phyloP scores from a whole-genome alignment of 2,329 filamentous ascomycete species.

The Penicillium sp. region DNA sequence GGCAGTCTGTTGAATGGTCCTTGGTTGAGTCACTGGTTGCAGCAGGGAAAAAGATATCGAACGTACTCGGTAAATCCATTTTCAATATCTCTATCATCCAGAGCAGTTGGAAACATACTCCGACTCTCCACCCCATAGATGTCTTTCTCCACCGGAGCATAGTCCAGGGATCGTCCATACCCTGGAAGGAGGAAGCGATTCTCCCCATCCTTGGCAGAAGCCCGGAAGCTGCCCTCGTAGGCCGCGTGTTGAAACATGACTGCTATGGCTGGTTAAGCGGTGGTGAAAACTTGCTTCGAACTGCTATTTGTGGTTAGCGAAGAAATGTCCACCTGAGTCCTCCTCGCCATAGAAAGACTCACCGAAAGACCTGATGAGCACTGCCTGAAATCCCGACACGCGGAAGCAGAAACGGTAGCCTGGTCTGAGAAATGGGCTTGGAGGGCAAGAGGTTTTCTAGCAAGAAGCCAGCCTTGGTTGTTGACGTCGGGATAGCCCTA shows the following conservation, averaged over 20 bases:
- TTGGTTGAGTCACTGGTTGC: constrained; percentile 1
- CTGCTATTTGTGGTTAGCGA: neutral
- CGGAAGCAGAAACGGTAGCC: too few species aligned
- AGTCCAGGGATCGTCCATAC: constrained; percentile 33
- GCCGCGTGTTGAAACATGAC: constrained; percentile 24
- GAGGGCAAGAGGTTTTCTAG: neutral
- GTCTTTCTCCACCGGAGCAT: constrained; percentile 22
- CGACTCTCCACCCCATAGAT: constrained; percentile 30
- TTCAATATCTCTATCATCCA: constrained; percentile 33
- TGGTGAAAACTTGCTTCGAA: neutral
- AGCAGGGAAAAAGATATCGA: neutral
- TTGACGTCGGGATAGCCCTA: neutral
- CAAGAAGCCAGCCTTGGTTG: neutral
- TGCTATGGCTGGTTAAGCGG: neutral
- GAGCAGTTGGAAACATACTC: constrained; percentile 33
- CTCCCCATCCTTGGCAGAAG: constrained; percentile 10
- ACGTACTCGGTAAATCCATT: constrained; percentile 30
- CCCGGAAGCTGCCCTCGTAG: constrained; percentile 10
- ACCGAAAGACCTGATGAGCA: too few species aligned
- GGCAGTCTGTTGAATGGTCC: constrained; percentile 26
- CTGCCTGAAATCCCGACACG: too few species aligned
- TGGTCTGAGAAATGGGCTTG: neutral
- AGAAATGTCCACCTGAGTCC: too few species aligned
- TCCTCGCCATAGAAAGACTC: too few species aligned
- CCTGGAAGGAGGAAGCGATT: constrained; percentile 32